These are phyloP conservation scores for Erythrobasidium yunnanense DNA, from an alignment of 768 basidiomycete species.

Conservation along the genomic window DNA sequence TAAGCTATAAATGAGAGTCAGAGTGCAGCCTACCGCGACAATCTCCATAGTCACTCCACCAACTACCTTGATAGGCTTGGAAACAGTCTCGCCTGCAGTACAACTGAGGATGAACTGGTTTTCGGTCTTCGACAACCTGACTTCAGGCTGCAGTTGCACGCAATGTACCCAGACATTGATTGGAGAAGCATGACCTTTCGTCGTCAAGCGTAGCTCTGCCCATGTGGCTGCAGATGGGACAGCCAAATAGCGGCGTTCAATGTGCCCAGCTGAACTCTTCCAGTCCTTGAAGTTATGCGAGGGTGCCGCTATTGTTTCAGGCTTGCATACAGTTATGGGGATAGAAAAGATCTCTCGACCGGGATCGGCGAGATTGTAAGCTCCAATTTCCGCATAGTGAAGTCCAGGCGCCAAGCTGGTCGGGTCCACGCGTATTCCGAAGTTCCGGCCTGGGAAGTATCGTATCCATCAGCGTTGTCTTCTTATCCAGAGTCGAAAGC, in stretches of 20 bases:
- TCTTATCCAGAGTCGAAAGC: background rate
- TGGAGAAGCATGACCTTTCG: background rate
- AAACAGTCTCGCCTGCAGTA: slow-evolving; percentile 25
- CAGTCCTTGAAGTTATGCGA: background rate
- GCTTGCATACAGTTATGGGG: slow-evolving; percentile 26
- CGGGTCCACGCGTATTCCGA: slow-evolving; percentile 28
- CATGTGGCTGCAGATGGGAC: slow-evolving; percentile 25
- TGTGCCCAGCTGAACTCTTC: background rate
- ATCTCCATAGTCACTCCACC: slow-evolving; percentile 23
- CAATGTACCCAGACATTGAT: slow-evolving; percentile 26
- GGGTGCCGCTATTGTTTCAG: background rate
- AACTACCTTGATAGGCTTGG: slow-evolving; percentile 13
- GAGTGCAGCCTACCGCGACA: slow-evolving; percentile 1
- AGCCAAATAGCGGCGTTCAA: slow-evolving; percentile 27
- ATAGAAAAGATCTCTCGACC: slow-evolving; percentile 21
- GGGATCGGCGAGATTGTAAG: background rate
- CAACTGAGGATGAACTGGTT: slow-evolving; percentile 3
- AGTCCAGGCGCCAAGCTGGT: slow-evolving; percentile 15
- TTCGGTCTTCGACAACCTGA: slow-evolving; percentile 16
- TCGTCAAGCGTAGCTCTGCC: slow-evolving; percentile 24
- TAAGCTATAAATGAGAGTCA: background rate
- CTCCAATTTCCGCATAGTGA: slow-evolving; percentile 16
- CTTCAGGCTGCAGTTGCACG: slow-evolving; percentile 11
- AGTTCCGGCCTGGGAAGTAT: slow-evolving; percentile 4
- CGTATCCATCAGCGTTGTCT: background rate